A percentile compares a stretch with the other conserved stretches of the same genome.
phyloP scores from a whole-genome alignment of 495 filamentous ascomycete genomes.

The Neurospora intermedia region DNA sequence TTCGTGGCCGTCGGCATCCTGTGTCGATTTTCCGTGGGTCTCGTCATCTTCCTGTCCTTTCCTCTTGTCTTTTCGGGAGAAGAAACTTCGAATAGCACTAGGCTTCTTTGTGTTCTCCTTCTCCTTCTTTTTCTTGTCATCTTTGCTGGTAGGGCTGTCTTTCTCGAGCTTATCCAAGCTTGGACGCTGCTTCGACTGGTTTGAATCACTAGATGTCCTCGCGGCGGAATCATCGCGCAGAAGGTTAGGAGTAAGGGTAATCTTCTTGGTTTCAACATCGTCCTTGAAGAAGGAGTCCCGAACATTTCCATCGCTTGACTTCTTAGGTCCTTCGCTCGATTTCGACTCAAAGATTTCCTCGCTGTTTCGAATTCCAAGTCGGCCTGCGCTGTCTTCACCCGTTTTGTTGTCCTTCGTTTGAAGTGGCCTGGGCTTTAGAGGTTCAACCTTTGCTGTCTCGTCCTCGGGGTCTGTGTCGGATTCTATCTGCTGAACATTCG shows the following conservation, averaged over 20 bases:
- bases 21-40: slow-evolving; percentile 54
- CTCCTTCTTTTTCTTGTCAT: slow-evolving; percentile 52
- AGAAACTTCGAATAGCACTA: slow-evolving; percentile 85
- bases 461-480: slow-evolving; percentile 28
- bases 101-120: slow-evolving; percentile 88
- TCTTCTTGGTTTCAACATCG: slow-evolving; percentile 93
- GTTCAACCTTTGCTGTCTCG: slow-evolving; percentile 39
- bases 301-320: slow-evolving; percentile 73
- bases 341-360: slow-evolving; percentile 60
- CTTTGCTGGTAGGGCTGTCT: slow-evolving; percentile 30
- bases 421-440: slow-evolving; percentile 27
- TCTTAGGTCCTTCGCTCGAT: slow-evolving; percentile 38
- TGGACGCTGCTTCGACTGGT: slow-evolving; percentile 44
- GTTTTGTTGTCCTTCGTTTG: slow-evolving; percentile 35
- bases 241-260: slow-evolving; percentile 91
- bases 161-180: slow-evolving; percentile 50
- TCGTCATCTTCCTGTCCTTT: slow-evolving; percentile 58
- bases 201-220: slow-evolving; percentile 48
- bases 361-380: slow-evolving; percentile 30
- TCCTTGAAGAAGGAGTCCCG: slow-evolving; percentile 96
- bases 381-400: slow-evolving; percentile 18
- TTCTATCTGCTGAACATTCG: slow-evolving; percentile 10
- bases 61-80: slow-evolving; percentile 92
- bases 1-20: slow-evolving; percentile 34
- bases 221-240: slow-evolving; percentile 70